Base-by-base conservation (phyloP, 345 rosid species). In the Limnanthes douglasii region DNA sequence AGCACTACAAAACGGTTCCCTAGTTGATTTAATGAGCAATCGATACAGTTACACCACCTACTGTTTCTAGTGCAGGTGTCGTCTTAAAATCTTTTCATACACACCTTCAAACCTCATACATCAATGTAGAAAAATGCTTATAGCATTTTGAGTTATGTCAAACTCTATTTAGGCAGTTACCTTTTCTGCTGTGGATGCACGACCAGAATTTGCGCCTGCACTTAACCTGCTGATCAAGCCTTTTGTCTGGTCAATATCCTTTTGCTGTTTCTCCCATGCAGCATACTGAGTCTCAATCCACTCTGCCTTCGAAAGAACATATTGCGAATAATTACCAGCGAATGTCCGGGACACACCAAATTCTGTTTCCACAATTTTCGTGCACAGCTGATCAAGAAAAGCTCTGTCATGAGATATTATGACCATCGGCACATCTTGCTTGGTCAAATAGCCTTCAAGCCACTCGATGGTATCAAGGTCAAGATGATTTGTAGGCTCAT, bases 111-210 rank as follows among this genome's bases (percentile, higher is more conserved):
- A 29, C 8, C 1, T 24, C 6, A 12, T 14, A 25, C 14, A 8
- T 8, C 10, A 22, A 1, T 7, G 13, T 11, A 6, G 40, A 43
- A 7, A 19, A 31, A 34, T 35, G 24, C 15, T 36, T 3, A 30
- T 8, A 41, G 15, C 29, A 42, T 8, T 4, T 8, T 10, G 24
- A 16, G 16, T n/a, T 12, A 4, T 21, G 18, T 7, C 2, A 13
- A 36, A n/a, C 17, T 13, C 13, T 8, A n/a, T n/a, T n/a, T n/a
- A n/a, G n/a, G n/a, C n/a, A 25, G 39, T 8, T 46, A 83, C 97
- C 95, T 83, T 88, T 62, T 73, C 97, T 31, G 97, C 97, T 33
- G 95, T 58, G 50, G 95, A 83, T 56, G 93, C 95, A 47, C 97
- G 97, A 2, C 95, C 95, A 25, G 95, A 76, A 44, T 68, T 76